Percentiles rank a stretch among this genome's conserved stretches.
Evolutionary conservation across 106 monocot species (phyloP).

Genomic region (Posidonia australis): DNA sequence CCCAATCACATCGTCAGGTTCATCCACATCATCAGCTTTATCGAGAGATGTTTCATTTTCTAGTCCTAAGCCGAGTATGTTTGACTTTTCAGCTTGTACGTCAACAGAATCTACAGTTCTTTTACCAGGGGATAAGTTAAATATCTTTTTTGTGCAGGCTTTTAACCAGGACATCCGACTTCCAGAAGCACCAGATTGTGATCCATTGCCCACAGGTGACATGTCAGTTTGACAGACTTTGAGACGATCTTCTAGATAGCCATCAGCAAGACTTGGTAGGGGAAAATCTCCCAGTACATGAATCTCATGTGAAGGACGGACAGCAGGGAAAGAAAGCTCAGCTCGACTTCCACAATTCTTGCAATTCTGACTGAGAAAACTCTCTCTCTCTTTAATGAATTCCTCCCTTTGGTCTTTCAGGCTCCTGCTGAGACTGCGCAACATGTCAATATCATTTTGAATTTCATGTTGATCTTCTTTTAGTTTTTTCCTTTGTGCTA

Average conservation of each 20-base stretch:
- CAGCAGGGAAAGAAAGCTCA: conserved; percentile 31
- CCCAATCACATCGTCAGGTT: conserved; percentile 13
- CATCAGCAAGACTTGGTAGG: conserved; percentile 48
- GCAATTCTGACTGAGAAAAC: conserved; percentile 49
- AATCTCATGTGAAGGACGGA: conserved; percentile 15
- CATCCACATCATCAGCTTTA: conserved; percentile 17
- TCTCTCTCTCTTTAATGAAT: conserved; percentile 53
- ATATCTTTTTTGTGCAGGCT: conserved; percentile 58
- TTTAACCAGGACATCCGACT: conserved; percentile 57
- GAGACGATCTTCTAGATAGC: conserved; percentile 29
- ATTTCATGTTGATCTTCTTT: conserved; percentile 65
- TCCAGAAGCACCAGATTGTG: conserved; percentile 22
- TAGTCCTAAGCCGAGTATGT: conserved; percentile 12
- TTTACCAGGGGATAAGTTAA: conserved; percentile 67
- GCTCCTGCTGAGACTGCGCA: conserved; percentile 50
- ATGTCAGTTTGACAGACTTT: conserved; percentile 18
- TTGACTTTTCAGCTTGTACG: conserved; percentile 29
- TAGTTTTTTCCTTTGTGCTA: conserved; percentile 35
- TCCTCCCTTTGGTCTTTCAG: conserved; percentile 65
- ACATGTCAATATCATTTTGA: conserved; percentile 67
- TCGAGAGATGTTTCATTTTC: conserved; percentile 25
- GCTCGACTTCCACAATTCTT: conserved; percentile 57
- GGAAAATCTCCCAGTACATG: conserved; percentile 34
- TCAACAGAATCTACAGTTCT: conserved; percentile 18
- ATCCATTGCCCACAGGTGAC: conserved; percentile 24